Evolutionary conservation across 257 asterid genomes (phyloP).

Genomic region (Linderniella brevidens): DNA sequence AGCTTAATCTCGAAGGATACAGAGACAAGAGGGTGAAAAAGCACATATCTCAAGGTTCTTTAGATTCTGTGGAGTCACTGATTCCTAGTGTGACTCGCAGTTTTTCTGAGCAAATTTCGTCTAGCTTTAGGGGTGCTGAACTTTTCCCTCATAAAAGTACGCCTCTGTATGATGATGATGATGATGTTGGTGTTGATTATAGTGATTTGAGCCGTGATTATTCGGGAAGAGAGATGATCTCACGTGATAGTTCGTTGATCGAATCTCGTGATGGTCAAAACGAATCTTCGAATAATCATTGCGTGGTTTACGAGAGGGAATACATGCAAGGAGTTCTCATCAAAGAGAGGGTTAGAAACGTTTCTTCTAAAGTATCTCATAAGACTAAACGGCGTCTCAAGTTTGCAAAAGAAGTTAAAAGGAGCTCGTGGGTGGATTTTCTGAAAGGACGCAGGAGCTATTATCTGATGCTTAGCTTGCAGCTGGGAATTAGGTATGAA

Average conservation of each 20-base stretch:
- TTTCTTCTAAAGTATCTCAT: conserved; percentile 24
- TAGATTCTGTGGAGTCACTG: conserved; percentile 25
- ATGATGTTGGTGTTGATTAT: too few relatives aligned
- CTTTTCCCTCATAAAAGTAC: conserved; percentile 23
- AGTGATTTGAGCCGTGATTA: conserved; percentile 11
- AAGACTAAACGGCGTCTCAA: conserved; percentile 38
- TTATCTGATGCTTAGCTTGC: conserved; percentile 84
- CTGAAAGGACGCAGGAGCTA: conserved; percentile 59
- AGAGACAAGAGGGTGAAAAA: conserved; percentile 26
- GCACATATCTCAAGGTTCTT: conserved; percentile 23
- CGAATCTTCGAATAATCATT: conserved; percentile 23
- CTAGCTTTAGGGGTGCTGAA: conserved; percentile 35
- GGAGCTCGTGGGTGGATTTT: conserved; percentile 29
- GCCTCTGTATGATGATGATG: conserved; percentile 20
- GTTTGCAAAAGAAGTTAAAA: conserved; percentile 41
- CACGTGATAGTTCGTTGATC: conserved; percentile 27
- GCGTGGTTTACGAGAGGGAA: conserved; percentile 75
- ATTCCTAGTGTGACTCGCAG: conserved; percentile 31
- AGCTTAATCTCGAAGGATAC: conserved; percentile 11
- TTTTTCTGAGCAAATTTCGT: conserved; percentile 44
- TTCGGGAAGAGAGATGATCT: conserved; percentile 19
- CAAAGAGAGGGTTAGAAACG: conserved; percentile 44
- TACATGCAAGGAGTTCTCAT: conserved; percentile 95
- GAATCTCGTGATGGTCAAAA: conserved; percentile 34
- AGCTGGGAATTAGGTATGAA: conserved; percentile 83